Base-by-base conservation (phyloP, 805 yeast genomes). In the Ogataea kodamae region DNA sequence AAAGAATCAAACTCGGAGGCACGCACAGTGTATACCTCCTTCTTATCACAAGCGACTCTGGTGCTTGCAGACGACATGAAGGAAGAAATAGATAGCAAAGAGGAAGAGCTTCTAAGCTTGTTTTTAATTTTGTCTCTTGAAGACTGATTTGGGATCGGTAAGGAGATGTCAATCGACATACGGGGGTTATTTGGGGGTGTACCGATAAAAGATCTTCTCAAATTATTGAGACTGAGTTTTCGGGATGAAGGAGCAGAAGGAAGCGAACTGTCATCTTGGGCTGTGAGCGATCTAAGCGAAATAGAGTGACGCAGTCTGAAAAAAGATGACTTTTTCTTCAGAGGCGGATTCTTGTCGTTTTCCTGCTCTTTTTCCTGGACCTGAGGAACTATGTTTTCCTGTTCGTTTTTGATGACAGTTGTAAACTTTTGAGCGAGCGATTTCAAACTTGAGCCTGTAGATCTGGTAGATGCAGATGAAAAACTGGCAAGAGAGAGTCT, bases 81-180 rank as follows among this genome's bases (percentile, higher is more conserved):
- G 2, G 61, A 54, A 5, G 62, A 62, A 22, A 71, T 59, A 9
- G 74, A 65, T 17, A 72, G 48, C 27, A 74, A 51, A 4, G 78
- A 71, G 2, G 71, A 59, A 18, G 74, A 68, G 35, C 71, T 73
- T 44, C 67, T 66, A 28, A 78, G 56, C 45, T 74, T 78, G 38
- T 67, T 64, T 43, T 68, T 66, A 33, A 78, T 59, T 41, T 75
- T 77, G 40, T 70, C 76, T 21, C 76, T 64, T 10, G 82, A 70
- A 9, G 66, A 67, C 22, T 69, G 71, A 37, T 71, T 74, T 5
- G 81, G 78, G 4, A 71, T 64, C 1, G 85, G 86, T 36, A 74
- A 55, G 4, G 84, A 77, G 10, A 78, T 78, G 58, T 62, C 64
- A 6, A 5, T 46, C 13, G 12, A 50, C 33, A 13, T 36, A 21